Base-by-base conservation (phyloP, 306 rosid species). In the Lithocarpus polystachyus region DNA sequence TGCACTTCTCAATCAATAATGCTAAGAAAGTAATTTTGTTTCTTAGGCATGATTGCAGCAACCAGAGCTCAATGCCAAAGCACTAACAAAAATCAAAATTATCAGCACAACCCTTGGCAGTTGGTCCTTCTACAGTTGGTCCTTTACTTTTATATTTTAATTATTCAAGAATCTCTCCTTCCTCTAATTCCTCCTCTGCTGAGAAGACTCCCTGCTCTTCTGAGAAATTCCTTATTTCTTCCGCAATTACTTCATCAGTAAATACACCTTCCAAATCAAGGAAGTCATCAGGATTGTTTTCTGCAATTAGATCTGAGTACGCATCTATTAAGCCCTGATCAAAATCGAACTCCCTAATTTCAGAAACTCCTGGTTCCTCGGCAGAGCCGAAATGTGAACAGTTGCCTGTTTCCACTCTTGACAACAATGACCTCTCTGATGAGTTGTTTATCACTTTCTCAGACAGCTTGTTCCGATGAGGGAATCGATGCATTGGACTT, bases 101-200 rank as follows among this genome's bases (percentile, higher is more conserved):
- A 14, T 28, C 28, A 8, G 52, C 72, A 68, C 52, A 18, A 68
- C 26, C 40, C 72, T n/a, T 8, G 24, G 72, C 17, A 68, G 72
- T 7, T 68, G 52, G 51, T 33, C 72, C 37, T 37, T 37, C 45
- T 37, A 37, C 2, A 37, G 45, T 37, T 37, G 45, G 45, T 37
- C 45, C 45, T 40, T 40, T 40, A 2, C 45, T 40, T 84, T 81
- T 75, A 88, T 62, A 71, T 56, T 14, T 23, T 75, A 31, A 51
- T 79, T 82, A 95, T 53, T 92, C 92, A 61, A 31, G 60, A 79
- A 95, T 92, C 88, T 95, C 97, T 73, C 99, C 99, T 81, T 95
- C 99, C 90, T 91, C 99, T 77, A 91, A 73, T 43, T 89, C 97
- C 53, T 84, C 90, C 15, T 83, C 86, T 79, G 54, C 57, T 0